Evolutionary conservation across 2,329 filamentous ascomycete species (phyloP), one percentile per base, ranked within the genome.

Genomic region (Byssoonygena ceratinophila): DNA sequence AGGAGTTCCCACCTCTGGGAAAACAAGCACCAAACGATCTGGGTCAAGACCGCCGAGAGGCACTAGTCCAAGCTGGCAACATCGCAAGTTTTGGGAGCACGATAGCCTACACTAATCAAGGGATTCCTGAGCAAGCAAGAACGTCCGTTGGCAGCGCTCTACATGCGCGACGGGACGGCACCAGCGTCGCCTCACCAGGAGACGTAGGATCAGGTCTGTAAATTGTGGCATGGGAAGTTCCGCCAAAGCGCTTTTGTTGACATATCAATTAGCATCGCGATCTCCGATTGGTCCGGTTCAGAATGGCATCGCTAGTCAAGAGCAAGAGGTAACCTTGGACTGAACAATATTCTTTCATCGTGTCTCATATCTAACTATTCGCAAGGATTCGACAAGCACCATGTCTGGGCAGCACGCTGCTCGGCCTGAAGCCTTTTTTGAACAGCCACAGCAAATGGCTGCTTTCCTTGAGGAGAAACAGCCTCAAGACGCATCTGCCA

Each of bases 1-100:
- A 81, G 14, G 79, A 81, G 51, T 82, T 81, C 54, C 78, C 78
- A 54, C 77, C 79, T n/a, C 65, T 82, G 46, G 75, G 77, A 49
- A 74, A 76, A 45, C 75, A 74, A 51, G 16, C 32, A 3, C 16
- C 47, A 25, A 40, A 48, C 16, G 57, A 55, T 20, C 40, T 55
- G 37, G 53, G 45, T n/a, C 53, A 54, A 41, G 55, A 55, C 37
- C 52, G 55, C 46, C 46, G 53, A 46, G 55, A 54, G 20, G 50
- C 47, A 46, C 20, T 58, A 3, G 51, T 58, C 16, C 76, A 77
- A 59, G 72, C 67, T 56, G 69, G 74, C 23, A 73, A 70, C 6
- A 69, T 71, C 57, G 71, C 68, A 39, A 66, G 60, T 49, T 72
- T 69, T 58, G 63, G 61, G 14, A 59, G 61, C 54, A 64, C 66